phyloP scores from a whole-genome alignment of 2,329 filamentous ascomycete genomes.

The Neocatenulostroma microsporum region DNA sequence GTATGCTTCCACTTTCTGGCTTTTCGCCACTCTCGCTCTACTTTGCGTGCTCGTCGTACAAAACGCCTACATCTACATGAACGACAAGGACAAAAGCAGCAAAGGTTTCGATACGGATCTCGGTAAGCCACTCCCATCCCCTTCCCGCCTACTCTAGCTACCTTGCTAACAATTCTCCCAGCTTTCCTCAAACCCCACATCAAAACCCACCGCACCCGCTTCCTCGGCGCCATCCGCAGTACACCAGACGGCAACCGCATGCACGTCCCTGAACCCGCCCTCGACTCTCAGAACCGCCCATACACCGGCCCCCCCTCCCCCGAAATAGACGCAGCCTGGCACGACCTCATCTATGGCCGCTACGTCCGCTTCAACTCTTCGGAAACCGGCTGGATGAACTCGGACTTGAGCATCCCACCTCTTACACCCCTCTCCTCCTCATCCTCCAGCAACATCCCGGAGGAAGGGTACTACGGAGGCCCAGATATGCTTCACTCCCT shows the following conservation, averaged over 20 bases:
- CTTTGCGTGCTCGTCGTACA: constrained; percentile 6
- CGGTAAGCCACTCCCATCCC: not conserved
- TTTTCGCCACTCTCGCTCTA: constrained; percentile 1
- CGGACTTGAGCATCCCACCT: not conserved
- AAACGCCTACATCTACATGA: not conserved
- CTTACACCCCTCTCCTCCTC: not conserved
- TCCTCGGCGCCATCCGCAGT: constrained; percentile 6
- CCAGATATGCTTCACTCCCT: constrained; percentile 11
- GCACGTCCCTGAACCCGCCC: constrained; percentile 8
- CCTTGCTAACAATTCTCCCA: not conserved
- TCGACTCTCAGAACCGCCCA: constrained; percentile 6
- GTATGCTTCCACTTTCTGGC: constrained; percentile 5
- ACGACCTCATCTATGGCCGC: constrained; percentile 8
- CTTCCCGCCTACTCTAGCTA: not conserved
- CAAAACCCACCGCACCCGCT: constrained; percentile 5
- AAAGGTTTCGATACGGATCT: too few relatives aligned
- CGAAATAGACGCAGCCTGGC: constrained; percentile 9
- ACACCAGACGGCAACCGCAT: constrained; percentile 4
- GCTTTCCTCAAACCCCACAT: constrained; percentile 6
- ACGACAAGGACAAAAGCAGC: too few relatives aligned
- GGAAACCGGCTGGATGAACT: constrained; percentile 5
- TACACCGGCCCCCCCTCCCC: constrained; percentile 7
- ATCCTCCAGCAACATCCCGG: not conserved
- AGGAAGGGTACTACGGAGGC: constrained; percentile 8
- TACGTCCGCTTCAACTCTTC: constrained; percentile 7